Base-by-base conservation (phyloP, 306 rosid species). In the Glycine tomentella region DNA sequence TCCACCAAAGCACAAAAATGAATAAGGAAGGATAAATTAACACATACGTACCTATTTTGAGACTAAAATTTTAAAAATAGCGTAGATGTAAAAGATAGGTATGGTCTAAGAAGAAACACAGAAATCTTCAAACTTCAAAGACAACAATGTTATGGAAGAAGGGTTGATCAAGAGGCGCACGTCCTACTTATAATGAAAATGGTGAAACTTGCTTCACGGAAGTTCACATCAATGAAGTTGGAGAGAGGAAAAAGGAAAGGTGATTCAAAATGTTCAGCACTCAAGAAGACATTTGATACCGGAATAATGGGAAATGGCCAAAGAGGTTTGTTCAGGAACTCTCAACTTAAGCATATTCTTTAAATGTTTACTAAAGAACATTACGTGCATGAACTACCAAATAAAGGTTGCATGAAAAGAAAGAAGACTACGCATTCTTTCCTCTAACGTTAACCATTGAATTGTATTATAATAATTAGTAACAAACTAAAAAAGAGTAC, bases 201-300 rank as follows among this genome's bases (percentile, higher is more conserved):
- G 38, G 55, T 72, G 74, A 63, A 81, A 53, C 80, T 78, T 75
- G 75, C 85, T 86, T 83, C 84, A 80, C 82, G 89, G 82, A 86
- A 86, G 84, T 72, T 81, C 36, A 69, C 50, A 59, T 56, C 34
- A 42, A 77, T 44, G 85, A 68, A 78, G 91, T 81, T 92, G 83
- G 94, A 90, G 94, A 87, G 82, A 78, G 72, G 46, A 77, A 52
- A 75, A 87, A 87, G 89, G 40, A 84, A 90, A 69, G 75, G 80
- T 87, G 74, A 80, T 82, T 83, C 88, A 79, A 70, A 84, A 73
- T 75, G 79, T 69, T n/a, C 63, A 7, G 67, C 13, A 33, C 7
- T 48, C 48, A 63, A 84, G 68, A 81, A 20, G 75, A 75, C 75
- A 13, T 84, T 78, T 77, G 72, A 71, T 78, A 3, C 20, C 7